Evolutionary conservation across 148 eudicot species (phyloP).

Genomic region (Amaranthus hypochondriacus): DNA sequence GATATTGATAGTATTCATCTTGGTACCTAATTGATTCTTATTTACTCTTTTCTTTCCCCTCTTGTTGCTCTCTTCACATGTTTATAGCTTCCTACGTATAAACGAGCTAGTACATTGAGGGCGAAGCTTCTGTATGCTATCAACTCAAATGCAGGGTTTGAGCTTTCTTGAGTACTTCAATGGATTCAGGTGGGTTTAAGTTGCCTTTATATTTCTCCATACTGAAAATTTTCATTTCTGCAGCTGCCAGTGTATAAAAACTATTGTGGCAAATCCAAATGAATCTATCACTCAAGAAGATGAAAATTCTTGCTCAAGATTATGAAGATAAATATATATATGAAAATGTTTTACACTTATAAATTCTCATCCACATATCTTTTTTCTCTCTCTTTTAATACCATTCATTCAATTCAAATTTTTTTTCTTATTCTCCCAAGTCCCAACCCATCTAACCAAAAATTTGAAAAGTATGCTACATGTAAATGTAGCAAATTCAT

Average conservation of each 20-base stretch:
- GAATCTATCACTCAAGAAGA: background rate
- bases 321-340: no score
- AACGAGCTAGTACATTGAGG: slow-evolving; percentile 76
- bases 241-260: background rate
- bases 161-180: slow-evolving; percentile 56
- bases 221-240: slow-evolving; percentile 1
- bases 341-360: no score
- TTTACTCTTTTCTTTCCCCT: slow-evolving; percentile 12
- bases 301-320: no score
- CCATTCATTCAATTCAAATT: no score
- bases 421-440: no score
- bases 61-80: slow-evolving; percentile 15
- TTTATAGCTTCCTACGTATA: slow-evolving; percentile 90
- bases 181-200: slow-evolving; percentile 23
- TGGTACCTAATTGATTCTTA: slow-evolving; percentile 1
- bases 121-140: slow-evolving; percentile 91
- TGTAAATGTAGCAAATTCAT: no score
- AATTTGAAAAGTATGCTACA: no score
- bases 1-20: background rate
- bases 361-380: no score
- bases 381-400: no score
- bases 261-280: background rate
- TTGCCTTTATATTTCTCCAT: background rate
- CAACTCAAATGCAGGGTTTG: slow-evolving; percentile 97
- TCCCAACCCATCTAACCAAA: no score